Evolutionary conservation across 768 basidiomycete species (phyloP), one percentile per base, ranked within the genome.

Genomic region (Austroboletus eburneus): DNA sequence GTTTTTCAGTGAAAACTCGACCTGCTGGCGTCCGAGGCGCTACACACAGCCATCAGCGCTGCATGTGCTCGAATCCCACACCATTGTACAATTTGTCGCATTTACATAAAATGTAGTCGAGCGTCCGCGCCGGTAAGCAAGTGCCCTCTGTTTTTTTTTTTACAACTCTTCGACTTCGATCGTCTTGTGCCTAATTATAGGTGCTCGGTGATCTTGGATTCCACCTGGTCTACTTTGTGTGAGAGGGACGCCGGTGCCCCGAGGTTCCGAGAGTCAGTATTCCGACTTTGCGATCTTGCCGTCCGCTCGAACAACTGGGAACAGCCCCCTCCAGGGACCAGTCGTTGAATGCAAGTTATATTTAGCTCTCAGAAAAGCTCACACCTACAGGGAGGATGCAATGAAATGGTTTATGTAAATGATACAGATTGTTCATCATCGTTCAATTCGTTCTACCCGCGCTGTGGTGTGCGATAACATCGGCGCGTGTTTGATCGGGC

Each of bases 41-140:
- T 17, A 14, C 34, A 18, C 55, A 57, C 44, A 50, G 43, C 43
- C 20, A 24, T n/a, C 18, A 10, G 25, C 10, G 25, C 16, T 17
- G n/a, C 43, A 37, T 40, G 45, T 20, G 34, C 33, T 30, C 12
- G 10, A n/a, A 16, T 20, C 17, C 21, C 41, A 34, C 16, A 23
- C n/a, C 13, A 36, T 3, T 5, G 4, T 17, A 9, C 14, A 2
- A n/a, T n/a, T n/a, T n/a, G n/a, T n/a, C n/a, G n/a, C n/a, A 20
- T 16, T 24, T 43, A 37, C 16, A 9, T 43, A 20, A 24, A 14
- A 27, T 29, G 24, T 27, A 35, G n/a, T n/a, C n/a, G n/a, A n/a
- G n/a, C n/a, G n/a, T n/a, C n/a, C n/a, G 20, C 38, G 27, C 17
- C 21, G 36, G 12, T 33, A 16, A 17, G 38, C 29, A 17, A 9